These are phyloP conservation scores for Tritrichomonas foetus DNA, from an alignment of 208 protist genomes.

Conservation along the genomic window DNA sequence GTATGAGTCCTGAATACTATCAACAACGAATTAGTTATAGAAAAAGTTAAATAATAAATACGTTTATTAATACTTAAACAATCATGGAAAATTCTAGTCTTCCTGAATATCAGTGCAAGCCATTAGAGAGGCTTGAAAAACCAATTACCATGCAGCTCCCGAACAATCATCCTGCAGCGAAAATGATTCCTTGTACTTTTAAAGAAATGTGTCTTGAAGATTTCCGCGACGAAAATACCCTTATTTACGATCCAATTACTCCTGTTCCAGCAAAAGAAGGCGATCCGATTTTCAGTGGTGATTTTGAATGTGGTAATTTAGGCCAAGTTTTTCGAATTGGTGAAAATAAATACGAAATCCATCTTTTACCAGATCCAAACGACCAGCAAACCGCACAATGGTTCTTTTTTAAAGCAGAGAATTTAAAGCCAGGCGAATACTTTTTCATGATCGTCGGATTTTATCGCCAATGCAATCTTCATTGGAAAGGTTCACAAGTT, in stretches of 20 bases:
- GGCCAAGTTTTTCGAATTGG: slow-evolving; percentile 21
- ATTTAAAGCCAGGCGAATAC: not conserved
- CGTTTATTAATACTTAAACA: not conserved
- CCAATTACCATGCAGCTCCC: not conserved
- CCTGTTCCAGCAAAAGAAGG: not conserved
- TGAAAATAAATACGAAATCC: slow-evolving; percentile 10
- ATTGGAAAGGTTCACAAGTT: slow-evolving; percentile 9
- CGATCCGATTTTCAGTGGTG: not conserved
- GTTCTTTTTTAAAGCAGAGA: slow-evolving; percentile 37
- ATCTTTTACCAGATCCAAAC: slow-evolving; percentile 23
- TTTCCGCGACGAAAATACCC: not conserved
- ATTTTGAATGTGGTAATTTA: slow-evolving; percentile 23
- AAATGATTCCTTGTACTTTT: not conserved
- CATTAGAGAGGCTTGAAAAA: not conserved
- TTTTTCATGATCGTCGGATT: not conserved
- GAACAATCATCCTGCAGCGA: not conserved
- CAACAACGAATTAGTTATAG: not conserved
- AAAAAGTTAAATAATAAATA: not conserved
- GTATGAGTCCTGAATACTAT: not conserved
- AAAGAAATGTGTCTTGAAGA: not conserved
- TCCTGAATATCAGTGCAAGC: slow-evolving; percentile 30
- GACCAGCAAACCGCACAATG: slow-evolving; percentile 22
- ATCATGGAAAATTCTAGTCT: not conserved
- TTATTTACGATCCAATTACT: slow-evolving; percentile 15
- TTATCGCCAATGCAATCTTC: not conserved